Percentiles rank a stretch among this genome's conserved stretches.
Evolutionary conservation across 176 grass and related monocot genomes (phyloP).

Genomic region (Poa annua): DNA sequence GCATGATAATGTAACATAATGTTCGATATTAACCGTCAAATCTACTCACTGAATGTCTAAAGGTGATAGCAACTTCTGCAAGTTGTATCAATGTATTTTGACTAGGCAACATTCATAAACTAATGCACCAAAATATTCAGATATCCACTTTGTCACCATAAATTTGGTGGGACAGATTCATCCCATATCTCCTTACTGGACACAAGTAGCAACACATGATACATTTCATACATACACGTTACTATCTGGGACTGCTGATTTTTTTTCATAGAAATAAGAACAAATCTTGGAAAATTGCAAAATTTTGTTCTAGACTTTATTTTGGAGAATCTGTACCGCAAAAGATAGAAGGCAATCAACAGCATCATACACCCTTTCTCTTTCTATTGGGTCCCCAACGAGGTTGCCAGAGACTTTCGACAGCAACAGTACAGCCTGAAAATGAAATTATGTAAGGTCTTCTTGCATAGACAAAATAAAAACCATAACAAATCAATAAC

Average conservation of each 20-base stretch:
- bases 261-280: neutral
- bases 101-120: neutral
- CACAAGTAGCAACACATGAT: neutral
- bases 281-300: neutral
- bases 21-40: neutral
- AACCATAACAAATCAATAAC: neutral
- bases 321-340: constrained; percentile 37
- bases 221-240: neutral
- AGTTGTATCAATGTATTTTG: neutral
- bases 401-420: constrained; percentile 49
- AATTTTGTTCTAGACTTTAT: neutral
- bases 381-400: constrained; percentile 44
- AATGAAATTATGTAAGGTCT: constrained; percentile 9
- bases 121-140: neutral
- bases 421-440: constrained; percentile 48
- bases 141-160: neutral
- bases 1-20: neutral
- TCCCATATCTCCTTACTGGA: neutral
- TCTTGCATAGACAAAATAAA: neutral
- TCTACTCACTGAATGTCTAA: neutral
- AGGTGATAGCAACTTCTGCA: neutral
- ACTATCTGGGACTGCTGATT: neutral
- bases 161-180: neutral
- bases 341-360: constrained; percentile 59
- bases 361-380: constrained; percentile 46